Percentiles rank a stretch among this genome's conserved stretches.
phyloP scores from a whole-genome alignment of 2,329 filamentous ascomycete genomes.

The Parastagonospora avenae region DNA sequence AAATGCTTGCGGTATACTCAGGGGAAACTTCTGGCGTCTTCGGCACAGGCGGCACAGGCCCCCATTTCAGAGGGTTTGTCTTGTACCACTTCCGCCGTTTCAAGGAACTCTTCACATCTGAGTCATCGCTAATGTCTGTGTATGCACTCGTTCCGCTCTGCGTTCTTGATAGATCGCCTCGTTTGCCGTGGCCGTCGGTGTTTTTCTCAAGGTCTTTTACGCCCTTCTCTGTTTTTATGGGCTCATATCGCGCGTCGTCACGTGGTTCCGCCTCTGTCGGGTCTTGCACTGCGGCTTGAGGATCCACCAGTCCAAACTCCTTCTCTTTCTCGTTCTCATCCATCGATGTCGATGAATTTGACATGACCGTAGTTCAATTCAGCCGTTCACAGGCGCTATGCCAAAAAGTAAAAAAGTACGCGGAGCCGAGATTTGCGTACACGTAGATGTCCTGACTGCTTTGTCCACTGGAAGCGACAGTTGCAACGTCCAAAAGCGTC shows the following conservation, averaged over 20 bases:
- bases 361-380: constrained; percentile 17
- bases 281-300: constrained; percentile 38
- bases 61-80: constrained; percentile 55
- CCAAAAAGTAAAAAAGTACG: neutral
- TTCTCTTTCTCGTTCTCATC: constrained; percentile 45
- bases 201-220: constrained; percentile 40
- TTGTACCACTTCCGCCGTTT: constrained; percentile 63
- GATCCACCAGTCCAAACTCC: constrained; percentile 43
- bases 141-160: constrained; percentile 35
- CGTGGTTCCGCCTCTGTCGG: constrained; percentile 31
- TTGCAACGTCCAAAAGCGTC: neutral
- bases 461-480: neutral
- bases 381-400: neutral
- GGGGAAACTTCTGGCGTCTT: constrained; percentile 61
- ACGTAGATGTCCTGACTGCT: neutral
- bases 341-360: constrained; percentile 27
- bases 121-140: constrained; percentile 38
- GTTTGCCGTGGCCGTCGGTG: constrained; percentile 22
- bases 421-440: neutral
- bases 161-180: constrained; percentile 30
- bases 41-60: constrained; percentile 61
- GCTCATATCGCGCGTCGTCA: constrained; percentile 31
- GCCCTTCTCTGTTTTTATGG: constrained; percentile 45
- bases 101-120: constrained; percentile 31
- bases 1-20: constrained; percentile 74